Evolutionary conservation across 495 filamentous ascomycete genomes (phyloP).

Genomic region (Bombardia bombarda): DNA sequence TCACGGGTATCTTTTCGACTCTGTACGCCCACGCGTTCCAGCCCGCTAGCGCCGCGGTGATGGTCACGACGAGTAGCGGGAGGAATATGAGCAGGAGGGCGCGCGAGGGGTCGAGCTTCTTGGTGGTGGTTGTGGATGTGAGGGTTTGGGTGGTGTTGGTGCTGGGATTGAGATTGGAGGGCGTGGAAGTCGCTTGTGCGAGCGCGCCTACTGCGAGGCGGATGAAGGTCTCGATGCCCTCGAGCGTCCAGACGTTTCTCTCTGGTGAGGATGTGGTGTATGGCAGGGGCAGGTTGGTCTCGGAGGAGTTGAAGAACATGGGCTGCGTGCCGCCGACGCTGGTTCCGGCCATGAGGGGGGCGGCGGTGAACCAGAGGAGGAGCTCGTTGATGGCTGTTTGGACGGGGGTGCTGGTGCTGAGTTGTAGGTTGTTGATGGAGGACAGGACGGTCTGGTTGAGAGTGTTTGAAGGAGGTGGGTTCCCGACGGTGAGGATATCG

Average conservation of each 20-base stretch:
- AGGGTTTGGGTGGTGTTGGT: not conserved
- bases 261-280: slow-evolving; percentile 7
- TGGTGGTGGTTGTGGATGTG: not conserved
- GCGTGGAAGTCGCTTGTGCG: slow-evolving; percentile 12
- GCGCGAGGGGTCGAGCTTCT: slow-evolving; percentile 6
- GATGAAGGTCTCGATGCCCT: slow-evolving; percentile 17
- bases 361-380: slow-evolving; percentile 23
- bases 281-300: slow-evolving; percentile 9
- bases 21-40: slow-evolving; percentile 9
- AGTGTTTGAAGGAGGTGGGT: not conserved
- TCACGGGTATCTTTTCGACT: slow-evolving; percentile 14
- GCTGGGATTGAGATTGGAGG: not conserved
- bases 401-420: slow-evolving; percentile 1
- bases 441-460: slow-evolving; percentile 11
- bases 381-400: slow-evolving; percentile 20
- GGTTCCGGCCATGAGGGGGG: slow-evolving; percentile 14
- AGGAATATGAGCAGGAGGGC: slow-evolving; percentile 13
- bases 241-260: slow-evolving; percentile 18
- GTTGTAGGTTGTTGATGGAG: slow-evolving; percentile 8
- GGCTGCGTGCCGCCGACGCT: slow-evolving; percentile 21
- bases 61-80: slow-evolving; percentile 7
- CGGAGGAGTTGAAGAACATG: slow-evolving; percentile 20
- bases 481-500: slow-evolving; percentile 11
- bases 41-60: not conserved
- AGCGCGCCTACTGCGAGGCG: slow-evolving; percentile 19